Percentiles rank a stretch among this genome's conserved stretches.
These are phyloP conservation scores for Mycosarcoma mackinlayi DNA, from an alignment of 1,284 basidiomycete species.

Conservation along the genomic window DNA sequence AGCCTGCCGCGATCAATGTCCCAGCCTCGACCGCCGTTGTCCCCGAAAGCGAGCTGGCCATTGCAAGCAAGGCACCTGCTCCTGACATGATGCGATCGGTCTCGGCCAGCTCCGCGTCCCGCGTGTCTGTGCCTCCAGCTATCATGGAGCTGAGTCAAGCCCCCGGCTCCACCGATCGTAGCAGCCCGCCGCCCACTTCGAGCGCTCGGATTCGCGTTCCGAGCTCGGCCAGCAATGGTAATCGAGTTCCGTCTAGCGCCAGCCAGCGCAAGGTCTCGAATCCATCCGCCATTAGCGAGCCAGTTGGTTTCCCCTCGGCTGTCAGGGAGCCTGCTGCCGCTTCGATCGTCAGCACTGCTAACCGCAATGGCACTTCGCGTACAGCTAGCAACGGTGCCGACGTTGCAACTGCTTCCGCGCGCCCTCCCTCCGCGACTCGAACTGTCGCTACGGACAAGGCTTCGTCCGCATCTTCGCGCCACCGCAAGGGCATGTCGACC, in stretches of 20 bases:
- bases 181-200: slow-evolving; percentile 6
- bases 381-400: slow-evolving; percentile 1
- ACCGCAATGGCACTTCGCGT: slow-evolving; percentile 14
- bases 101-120: slow-evolving; percentile 35
- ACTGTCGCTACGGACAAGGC: slow-evolving; percentile 13
- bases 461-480: slow-evolving; percentile 33
- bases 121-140: slow-evolving; percentile 37
- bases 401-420: slow-evolving; percentile 8
- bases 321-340: slow-evolving; percentile 25
- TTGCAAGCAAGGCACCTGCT: slow-evolving; percentile 16
- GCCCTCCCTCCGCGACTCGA: slow-evolving; percentile 19
- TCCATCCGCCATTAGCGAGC: slow-evolving; percentile 18
- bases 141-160: slow-evolving; percentile 33
- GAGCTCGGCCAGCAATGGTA: slow-evolving; percentile 27
- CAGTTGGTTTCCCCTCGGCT: slow-evolving; percentile 27
- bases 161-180: slow-evolving; percentile 1
- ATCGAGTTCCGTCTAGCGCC: too few relatives aligned
- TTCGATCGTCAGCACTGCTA: slow-evolving; percentile 2
- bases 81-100: slow-evolving; percentile 43
- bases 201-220: slow-evolving; percentile 19
- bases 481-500: slow-evolving; percentile 63
- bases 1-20: slow-evolving; percentile 25
- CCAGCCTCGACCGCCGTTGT: slow-evolving; percentile 27
- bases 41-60: slow-evolving; percentile 32
- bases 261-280: too few relatives aligned